A percentile compares a stretch with the other conserved stretches of the same genome.
These are phyloP conservation scores for Heterobasidion irregulare DNA, from an alignment of 1,284 basidiomycete species.

Conservation along the genomic window DNA sequence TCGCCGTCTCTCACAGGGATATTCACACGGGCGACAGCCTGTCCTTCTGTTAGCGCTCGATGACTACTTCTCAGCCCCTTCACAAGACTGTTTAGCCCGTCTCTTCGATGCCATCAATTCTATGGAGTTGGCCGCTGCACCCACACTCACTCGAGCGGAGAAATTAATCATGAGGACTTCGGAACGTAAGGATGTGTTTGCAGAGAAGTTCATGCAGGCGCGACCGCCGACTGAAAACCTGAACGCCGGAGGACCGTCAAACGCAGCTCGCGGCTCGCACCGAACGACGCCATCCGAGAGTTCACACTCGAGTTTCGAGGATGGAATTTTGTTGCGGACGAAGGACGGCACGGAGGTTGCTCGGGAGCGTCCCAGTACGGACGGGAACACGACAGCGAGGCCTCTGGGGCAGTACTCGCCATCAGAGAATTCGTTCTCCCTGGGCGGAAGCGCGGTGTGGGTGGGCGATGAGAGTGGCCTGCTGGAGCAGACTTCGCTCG, in stretches of 20 bases:
- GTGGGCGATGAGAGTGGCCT: conserved; percentile 59
- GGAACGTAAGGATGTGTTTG: conserved; percentile 88
- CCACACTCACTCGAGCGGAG: conserved; percentile 72
- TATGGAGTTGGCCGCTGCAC: conserved; percentile 80
- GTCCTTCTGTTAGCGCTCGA: conserved; percentile 90
- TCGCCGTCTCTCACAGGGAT: neutral
- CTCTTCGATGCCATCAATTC: conserved; percentile 92
- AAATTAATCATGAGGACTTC: conserved; percentile 85
- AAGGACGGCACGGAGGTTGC: conserved; percentile 21
- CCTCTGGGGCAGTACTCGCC: conserved; percentile 37
- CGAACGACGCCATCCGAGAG: conserved; percentile 45
- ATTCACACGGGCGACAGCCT: conserved; percentile 45
- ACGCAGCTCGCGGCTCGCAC: conserved; percentile 23
- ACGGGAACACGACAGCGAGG: conserved; percentile 29
- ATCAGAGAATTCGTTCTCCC: conserved; percentile 60
- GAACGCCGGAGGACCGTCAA: neutral
- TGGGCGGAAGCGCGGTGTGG: conserved; percentile 74
- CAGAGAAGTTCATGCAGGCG: conserved; percentile 59
- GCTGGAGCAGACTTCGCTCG: conserved; percentile 18
- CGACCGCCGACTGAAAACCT: conserved; percentile 9
- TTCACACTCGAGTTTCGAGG: conserved; percentile 62
- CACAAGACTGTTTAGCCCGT: conserved; percentile 79
- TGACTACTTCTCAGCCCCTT: conserved; percentile 87
- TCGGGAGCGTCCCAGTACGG: conserved; percentile 27
- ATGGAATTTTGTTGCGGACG: conserved; percentile 42